Evolutionary conservation across 495 filamentous ascomycete species (phyloP).

Genomic region (Penicillium desertorum): DNA sequence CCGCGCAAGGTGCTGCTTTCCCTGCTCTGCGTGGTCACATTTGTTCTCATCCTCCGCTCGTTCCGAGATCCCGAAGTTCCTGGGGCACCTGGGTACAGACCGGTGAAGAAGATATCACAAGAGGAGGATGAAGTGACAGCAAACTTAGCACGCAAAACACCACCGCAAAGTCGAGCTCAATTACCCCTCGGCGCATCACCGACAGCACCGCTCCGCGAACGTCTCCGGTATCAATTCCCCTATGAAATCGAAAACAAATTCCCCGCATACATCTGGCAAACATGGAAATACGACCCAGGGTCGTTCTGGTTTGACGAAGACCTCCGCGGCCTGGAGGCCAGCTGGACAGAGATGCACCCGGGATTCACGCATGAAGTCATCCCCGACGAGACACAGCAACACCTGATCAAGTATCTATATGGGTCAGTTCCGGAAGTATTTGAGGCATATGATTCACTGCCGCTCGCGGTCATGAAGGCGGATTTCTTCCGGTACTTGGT

Average conservation of each 20-base stretch:
- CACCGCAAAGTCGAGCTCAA: slow-evolving; percentile 24
- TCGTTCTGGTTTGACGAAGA: slow-evolving; percentile 72
- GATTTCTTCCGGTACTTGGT: slow-evolving; percentile 98
- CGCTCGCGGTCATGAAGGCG: slow-evolving; percentile 86
- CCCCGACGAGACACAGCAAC: slow-evolving; percentile 79
- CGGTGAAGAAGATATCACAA: slow-evolving; percentile 24
- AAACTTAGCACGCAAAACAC: slow-evolving; percentile 17
- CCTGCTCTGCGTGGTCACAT: slow-evolving; percentile 63
- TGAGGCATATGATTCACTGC: slow-evolving; percentile 86
- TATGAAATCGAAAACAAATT: slow-evolving; percentile 87
- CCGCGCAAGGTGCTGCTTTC: slow-evolving; percentile 71
- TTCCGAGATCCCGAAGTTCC: slow-evolving; percentile 45
- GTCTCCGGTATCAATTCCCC: slow-evolving; percentile 88
- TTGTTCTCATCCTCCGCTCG: slow-evolving; percentile 69
- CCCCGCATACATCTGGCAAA: slow-evolving; percentile 98
- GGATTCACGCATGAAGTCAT: slow-evolving; percentile 95
- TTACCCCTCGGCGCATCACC: slow-evolving; percentile 40
- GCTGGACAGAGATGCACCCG: slow-evolving; percentile 88
- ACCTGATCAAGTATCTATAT: slow-evolving; percentile 83
- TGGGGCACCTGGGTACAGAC: slow-evolving; percentile 29
- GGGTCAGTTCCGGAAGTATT: slow-evolving; percentile 83
- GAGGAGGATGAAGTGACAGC: slow-evolving; percentile 21
- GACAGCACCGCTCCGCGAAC: slow-evolving; percentile 66
- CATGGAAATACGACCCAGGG: slow-evolving; percentile 88
- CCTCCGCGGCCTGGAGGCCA: slow-evolving; percentile 80